Base-by-base conservation (phyloP, 179 eudicot genomes). In the Beta macrorhiza region DNA sequence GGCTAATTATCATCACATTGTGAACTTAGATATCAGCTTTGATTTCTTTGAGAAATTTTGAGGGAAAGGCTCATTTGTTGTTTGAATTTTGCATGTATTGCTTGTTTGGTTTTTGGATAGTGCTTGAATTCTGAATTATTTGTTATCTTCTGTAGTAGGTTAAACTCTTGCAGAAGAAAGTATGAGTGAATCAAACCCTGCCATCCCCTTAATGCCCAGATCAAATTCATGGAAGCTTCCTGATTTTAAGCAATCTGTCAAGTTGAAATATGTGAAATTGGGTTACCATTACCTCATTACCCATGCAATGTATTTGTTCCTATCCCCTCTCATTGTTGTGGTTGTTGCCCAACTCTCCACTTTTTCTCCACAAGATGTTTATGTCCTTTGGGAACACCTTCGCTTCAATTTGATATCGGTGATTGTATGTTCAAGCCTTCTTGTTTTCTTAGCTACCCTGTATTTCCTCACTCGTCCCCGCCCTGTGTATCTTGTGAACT, bases 241-340 rank as follows among this genome's bases (percentile, higher is more conserved):
- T 16, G 91, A 90, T 90, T 89, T 90, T 84, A 90, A 90, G 73
- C 86, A 89, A 83, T 89, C 93, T 16, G 79, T 90, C 45, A 89
- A 87, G 79, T 59, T 90, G 81, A 90, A 90, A 82, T 90, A 90
- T 75, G 93, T 89, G 17, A 90, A 90, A 83, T 89, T 90, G 32
- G 93, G 93, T 2, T 90, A 90, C 76, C 91, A 90, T 82, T 80
- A 89, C 80, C 89, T 89, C 68, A 85, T 88, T 42, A 86, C 91
- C 71, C 92, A 90, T 85, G 91, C 86, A 51, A 87, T 89, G 90
- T 83, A 83, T 87, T 85, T 90, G 14, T 86, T 82, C 56, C 59
- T 89, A 10, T 79, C 90, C 25, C 90, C 91, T 64, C 73, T 87
- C 5, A 76, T 86, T 14, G 87, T 83, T 62, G 72, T 90, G 61